Percentiles rank a stretch among this genome's conserved stretches.
These are phyloP conservation scores for Pleurotus pulmonarius DNA, from an alignment of 768 basidiomycete species.

Conservation along the genomic window DNA sequence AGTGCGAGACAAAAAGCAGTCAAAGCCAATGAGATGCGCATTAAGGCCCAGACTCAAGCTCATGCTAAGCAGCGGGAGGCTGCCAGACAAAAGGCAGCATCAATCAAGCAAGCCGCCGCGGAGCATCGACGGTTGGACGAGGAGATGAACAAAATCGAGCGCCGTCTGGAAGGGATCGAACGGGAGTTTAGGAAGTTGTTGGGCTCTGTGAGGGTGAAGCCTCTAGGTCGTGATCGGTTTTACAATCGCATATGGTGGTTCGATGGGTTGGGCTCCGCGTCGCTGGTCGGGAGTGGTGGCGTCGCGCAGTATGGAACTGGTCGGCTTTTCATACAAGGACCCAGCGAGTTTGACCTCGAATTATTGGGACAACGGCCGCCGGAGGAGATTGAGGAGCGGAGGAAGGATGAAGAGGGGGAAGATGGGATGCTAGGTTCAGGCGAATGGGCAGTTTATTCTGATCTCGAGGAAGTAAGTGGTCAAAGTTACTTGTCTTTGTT, in stretches of 20 bases:
- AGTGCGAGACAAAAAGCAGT: conserved; percentile 37
- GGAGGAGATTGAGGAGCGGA: conserved; percentile 55
- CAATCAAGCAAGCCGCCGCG: conserved; percentile 75
- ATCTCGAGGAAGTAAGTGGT: conserved; percentile 75
- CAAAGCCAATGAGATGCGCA: conserved; percentile 50
- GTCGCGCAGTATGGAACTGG: conserved; percentile 85
- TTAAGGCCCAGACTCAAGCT: conserved; percentile 51
- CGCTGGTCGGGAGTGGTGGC: conserved; percentile 74
- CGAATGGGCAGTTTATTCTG: conserved; percentile 91
- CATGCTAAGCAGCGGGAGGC: conserved; percentile 81
- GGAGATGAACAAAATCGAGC: conserved; percentile 80
- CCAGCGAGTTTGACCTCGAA: conserved; percentile 76
- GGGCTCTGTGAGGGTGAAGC: conserved; percentile 81
- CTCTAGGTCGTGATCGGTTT: conserved; percentile 89
- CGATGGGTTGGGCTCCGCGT: conserved; percentile 88
- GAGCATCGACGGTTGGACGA: conserved; percentile 85
- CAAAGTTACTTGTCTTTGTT: background rate
- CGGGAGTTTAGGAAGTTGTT: conserved; percentile 91
- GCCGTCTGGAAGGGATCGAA: conserved; percentile 82
- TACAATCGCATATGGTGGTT: conserved; percentile 99
- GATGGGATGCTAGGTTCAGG: conserved; percentile 67
- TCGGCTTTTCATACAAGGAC: conserved; percentile 89
- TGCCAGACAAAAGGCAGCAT: conserved; percentile 72
- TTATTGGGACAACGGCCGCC: conserved; percentile 57
- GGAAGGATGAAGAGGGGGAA: conserved; percentile 77